Conservation (phyloP, 345 rosid species). For the Diplotaxis tenuifolia region DNA sequence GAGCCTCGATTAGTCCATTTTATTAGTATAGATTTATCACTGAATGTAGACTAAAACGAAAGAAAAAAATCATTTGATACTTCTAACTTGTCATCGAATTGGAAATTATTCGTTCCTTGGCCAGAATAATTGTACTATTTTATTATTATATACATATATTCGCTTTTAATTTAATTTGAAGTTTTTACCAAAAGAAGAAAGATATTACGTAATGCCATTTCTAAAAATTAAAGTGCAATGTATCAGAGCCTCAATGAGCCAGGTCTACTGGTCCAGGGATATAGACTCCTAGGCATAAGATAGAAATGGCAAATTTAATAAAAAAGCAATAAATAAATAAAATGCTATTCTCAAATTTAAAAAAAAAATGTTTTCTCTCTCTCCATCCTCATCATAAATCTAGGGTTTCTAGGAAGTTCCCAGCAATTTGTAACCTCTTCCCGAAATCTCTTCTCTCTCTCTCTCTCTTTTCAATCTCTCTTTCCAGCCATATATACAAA, state of each 20-base stretch:
- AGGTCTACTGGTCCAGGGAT: neutral
- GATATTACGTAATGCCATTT: constrained; percentile 46
- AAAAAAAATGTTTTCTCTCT: neutral
- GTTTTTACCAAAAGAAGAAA: constrained; percentile 69
- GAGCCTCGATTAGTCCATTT: no score
- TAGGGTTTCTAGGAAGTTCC: constrained; percentile 47
- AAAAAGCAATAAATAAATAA: neutral
- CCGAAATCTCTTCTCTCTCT: neutral
- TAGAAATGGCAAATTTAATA: constrained; percentile 20
- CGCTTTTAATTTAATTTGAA: neutral
- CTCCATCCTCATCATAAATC: constrained; percentile 27
- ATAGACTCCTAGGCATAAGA: constrained; percentile 12
- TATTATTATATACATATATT: neutral
- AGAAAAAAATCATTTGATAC: neutral
- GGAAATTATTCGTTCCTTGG: neutral
- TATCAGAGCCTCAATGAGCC: neutral
- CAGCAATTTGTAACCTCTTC: constrained; percentile 8
- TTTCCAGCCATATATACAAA: neutral
- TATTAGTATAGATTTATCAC: no score
- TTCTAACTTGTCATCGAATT: neutral
- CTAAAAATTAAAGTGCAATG: constrained; percentile 10
- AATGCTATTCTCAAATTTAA: neutral
- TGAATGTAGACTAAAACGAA: neutral
- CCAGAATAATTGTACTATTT: no score
- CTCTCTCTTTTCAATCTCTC: neutral